These are phyloP conservation scores for Halophytophthora polymorphica DNA, from an alignment of 352 stramenopile species.

Conservation along the genomic window DNA sequence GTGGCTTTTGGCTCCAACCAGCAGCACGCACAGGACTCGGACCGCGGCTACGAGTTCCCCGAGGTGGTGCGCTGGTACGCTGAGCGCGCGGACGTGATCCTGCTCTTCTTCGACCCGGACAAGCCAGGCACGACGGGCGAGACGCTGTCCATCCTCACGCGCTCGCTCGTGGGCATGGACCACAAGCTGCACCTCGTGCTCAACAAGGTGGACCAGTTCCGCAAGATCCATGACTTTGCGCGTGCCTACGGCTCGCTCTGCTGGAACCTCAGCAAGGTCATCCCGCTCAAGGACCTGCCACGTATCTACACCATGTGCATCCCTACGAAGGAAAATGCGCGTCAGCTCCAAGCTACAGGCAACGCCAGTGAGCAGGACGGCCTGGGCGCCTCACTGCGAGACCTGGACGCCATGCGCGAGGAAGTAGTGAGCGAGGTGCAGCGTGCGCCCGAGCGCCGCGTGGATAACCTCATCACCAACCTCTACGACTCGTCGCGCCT, in stretches of 20 bases:
- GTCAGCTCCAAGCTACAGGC: constrained; percentile 27
- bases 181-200: constrained; percentile 99
- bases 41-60: constrained; percentile 97
- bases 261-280: constrained; percentile 99
- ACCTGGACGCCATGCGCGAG: constrained; percentile 95
- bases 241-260: constrained; percentile 98
- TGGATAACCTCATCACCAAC: constrained; percentile 99
- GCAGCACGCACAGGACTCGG: constrained; percentile 46
- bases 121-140: constrained; percentile 99
- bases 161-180: constrained; percentile 97
- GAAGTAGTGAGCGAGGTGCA: constrained; percentile 98
- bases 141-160: constrained; percentile 97
- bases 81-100: constrained; percentile 97
- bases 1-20: constrained; percentile 29
- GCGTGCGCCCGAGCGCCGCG: constrained; percentile 94
- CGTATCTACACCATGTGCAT: constrained; percentile 99
- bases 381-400: constrained; percentile 82
- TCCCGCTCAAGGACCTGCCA: constrained; percentile 98
- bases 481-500: constrained; percentile 91
- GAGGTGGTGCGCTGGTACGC: constrained; percentile 98
- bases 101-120: constrained; percentile 99
- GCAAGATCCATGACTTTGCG: constrained; percentile 99
- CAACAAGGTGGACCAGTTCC: constrained; percentile 99
- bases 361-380: constrained; percentile 31
- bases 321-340: constrained; percentile 72